These are phyloP conservation scores for Sporothrix humicola DNA, from an alignment of 2,329 filamentous ascomycete species.

Conservation along the genomic window DNA sequence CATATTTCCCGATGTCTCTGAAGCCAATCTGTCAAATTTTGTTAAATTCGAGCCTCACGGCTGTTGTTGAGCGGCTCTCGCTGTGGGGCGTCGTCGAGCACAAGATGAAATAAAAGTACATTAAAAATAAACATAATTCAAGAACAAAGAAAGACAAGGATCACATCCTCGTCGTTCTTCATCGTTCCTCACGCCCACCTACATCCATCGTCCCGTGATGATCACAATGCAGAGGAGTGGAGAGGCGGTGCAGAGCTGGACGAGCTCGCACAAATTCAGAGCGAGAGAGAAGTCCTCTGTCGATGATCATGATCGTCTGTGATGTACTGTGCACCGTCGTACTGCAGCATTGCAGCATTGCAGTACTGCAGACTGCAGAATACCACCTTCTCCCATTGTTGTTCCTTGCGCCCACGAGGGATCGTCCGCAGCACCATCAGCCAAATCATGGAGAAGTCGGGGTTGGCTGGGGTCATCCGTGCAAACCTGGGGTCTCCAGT, in stretches of 20 bases:
- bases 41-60: too few relatives aligned
- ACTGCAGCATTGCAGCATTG: neutral
- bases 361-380: neutral
- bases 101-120: too few relatives aligned
- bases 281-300: neutral
- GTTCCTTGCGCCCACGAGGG: neutral
- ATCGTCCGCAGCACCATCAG: neutral
- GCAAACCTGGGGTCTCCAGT: neutral
- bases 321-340: neutral
- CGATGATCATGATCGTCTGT: neutral
- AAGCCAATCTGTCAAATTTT: too few relatives aligned
- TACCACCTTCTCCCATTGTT: too few relatives aligned
- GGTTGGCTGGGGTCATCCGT: neutral
- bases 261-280: neutral
- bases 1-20: too few relatives aligned
- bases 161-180: too few relatives aligned
- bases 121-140: neutral
- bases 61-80: too few relatives aligned
- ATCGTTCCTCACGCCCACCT: too few relatives aligned
- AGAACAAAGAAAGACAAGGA: neutral
- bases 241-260: neutral
- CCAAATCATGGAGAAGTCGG: conserved; percentile 16
- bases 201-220: neutral
- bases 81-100: too few relatives aligned
- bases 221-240: conserved; percentile 8